phyloP scores from a whole-genome alignment of 176 grass and related monocot genomes.

The Guadua angustifolia region DNA sequence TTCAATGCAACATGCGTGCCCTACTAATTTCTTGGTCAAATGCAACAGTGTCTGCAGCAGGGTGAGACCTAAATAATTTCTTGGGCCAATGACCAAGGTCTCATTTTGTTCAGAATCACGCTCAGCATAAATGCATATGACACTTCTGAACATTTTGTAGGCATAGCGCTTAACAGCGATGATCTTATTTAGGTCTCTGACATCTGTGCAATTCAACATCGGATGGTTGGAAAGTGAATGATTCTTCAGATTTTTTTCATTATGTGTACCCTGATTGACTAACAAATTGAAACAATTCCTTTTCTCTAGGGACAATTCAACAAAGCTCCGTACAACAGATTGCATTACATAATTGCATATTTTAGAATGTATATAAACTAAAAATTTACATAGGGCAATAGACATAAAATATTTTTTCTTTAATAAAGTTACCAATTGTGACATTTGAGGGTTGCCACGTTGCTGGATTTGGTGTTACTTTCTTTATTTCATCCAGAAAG shows the following conservation, averaged over 20 bases:
- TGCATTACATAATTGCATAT: neutral
- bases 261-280: neutral
- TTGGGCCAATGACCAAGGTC: conserved; percentile 17
- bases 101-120: conserved; percentile 11
- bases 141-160: neutral
- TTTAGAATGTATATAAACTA: neutral
- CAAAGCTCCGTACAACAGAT: neutral
- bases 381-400: neutral
- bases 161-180: neutral
- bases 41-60: neutral
- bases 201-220: neutral
- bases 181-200: neutral
- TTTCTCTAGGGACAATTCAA: neutral
- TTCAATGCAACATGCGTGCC: neutral
- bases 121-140: neutral
- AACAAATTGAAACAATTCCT: neutral
- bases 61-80: neutral
- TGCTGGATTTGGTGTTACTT: conserved; percentile 24
- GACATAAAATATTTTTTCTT: neutral
- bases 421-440: conserved; percentile 13
- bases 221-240: neutral
- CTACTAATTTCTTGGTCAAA: neutral
- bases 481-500: conserved; percentile 4
- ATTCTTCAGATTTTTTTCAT: neutral
- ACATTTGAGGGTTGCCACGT: neutral